Percentiles rank a stretch among this genome's conserved stretches.
Evolutionary conservation across 1,284 basidiomycete species (phyloP).

Genomic region (Meira nashicola): DNA sequence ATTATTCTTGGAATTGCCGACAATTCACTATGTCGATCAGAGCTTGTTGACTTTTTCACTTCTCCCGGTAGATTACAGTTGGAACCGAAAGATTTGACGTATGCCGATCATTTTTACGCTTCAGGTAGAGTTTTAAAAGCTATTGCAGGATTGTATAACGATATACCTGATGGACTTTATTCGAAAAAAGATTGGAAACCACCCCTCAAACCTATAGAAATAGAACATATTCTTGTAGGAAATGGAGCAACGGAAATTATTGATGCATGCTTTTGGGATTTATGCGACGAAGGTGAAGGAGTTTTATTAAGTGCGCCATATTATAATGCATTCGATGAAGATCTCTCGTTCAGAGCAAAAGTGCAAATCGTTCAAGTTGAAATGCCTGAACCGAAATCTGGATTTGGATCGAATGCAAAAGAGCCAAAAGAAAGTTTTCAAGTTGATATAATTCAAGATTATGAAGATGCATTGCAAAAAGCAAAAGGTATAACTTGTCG

Average conservation of each 20-base stretch:
- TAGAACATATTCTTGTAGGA: conserved; percentile 33
- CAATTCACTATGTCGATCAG: background rate
- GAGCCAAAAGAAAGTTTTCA: conserved; percentile 17
- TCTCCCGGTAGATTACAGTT: conserved; percentile 20
- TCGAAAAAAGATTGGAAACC: conserved; percentile 15
- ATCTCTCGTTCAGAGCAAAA: conserved; percentile 23
- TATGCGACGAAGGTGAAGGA: conserved; percentile 33
- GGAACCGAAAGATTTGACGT: conserved; percentile 30
- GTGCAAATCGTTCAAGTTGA: conserved; percentile 23
- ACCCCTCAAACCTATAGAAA: conserved; percentile 20
- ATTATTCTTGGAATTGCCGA: background rate
- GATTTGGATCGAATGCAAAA: conserved; percentile 2
- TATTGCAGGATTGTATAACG: conserved; percentile 26
- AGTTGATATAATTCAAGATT: conserved; percentile 18
- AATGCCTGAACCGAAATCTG: conserved; percentile 4
- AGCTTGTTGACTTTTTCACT: conserved; percentile 22
- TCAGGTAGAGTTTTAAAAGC: conserved; percentile 24
- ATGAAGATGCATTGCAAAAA: conserved; percentile 22
- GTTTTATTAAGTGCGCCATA: conserved; percentile 34
- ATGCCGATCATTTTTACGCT: conserved; percentile 28
- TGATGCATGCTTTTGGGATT: conserved; percentile 31
- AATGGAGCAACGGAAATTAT: conserved; percentile 34
- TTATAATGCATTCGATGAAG: conserved; percentile 35
- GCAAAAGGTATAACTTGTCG: conserved; percentile 24
- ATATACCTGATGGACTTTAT: conserved; percentile 20